Conservation (phyloP, 192 early-diverging fungal species). For the Coemansia sp. region DNA sequence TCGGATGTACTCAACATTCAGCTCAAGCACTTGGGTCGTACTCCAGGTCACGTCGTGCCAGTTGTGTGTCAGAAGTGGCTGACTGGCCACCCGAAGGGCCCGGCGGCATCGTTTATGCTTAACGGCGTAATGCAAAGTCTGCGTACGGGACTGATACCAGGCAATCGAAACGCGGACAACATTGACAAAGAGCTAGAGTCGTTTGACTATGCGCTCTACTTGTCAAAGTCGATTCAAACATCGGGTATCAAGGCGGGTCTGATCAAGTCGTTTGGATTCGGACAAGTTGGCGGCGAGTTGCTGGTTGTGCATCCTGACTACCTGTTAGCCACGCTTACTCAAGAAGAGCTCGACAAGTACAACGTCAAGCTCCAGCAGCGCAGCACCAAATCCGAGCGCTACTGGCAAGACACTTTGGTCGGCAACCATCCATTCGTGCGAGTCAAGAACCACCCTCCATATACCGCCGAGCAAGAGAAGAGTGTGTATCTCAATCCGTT, state of each 20-base stretch:
- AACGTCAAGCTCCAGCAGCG: slow-evolving; percentile 17
- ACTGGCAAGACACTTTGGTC: slow-evolving; percentile 46
- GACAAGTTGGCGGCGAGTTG: slow-evolving; percentile 71
- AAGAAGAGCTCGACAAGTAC: slow-evolving; percentile 18
- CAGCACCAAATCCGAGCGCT: slow-evolving; percentile 16
- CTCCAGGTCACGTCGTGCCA: slow-evolving; percentile 80
- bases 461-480: slow-evolving; percentile 25
- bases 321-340: slow-evolving; percentile 49
- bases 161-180: slow-evolving; percentile 79
- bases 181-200: slow-evolving; percentile 63
- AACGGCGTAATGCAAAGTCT: slow-evolving; percentile 87
- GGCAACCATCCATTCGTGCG: slow-evolving; percentile 42
- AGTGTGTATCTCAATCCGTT: slow-evolving; percentile 27
- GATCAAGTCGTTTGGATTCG: slow-evolving; percentile 73
- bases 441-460: slow-evolving; percentile 30
- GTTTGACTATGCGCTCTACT: slow-evolving; percentile 82
- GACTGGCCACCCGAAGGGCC: slow-evolving; percentile 89
- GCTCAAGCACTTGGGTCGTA: slow-evolving; percentile 82
- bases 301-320: slow-evolving; percentile 73
- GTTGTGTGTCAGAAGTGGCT: slow-evolving; percentile 90
- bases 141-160: slow-evolving; percentile 84
- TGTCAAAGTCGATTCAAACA: slow-evolving; percentile 69
- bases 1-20: slow-evolving; percentile 86
- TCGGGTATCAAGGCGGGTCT: slow-evolving; percentile 69
- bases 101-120: slow-evolving; percentile 93